A percentile compares a stretch with the other conserved stretches of the same genome.
Evolutionary conservation across 1,284 basidiomycete species (phyloP).

Genomic region (Cryptococcus depauperatus): DNA sequence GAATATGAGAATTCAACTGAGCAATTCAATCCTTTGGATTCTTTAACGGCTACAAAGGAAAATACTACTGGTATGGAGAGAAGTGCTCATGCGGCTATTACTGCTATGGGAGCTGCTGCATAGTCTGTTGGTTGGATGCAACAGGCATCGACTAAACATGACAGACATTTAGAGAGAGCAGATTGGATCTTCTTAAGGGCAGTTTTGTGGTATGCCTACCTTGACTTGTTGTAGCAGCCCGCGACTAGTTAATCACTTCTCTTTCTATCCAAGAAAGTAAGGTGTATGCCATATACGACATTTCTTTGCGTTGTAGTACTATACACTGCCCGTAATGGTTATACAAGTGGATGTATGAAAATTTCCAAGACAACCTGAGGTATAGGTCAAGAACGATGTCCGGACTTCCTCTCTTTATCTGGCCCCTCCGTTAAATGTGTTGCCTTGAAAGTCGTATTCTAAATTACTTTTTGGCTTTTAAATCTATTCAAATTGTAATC

Average conservation of each 20-base stretch:
- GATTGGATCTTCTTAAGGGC: too few relatives aligned
- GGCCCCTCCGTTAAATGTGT: not conserved
- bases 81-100: slow-evolving; percentile 34
- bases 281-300: too few relatives aligned
- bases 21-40: slow-evolving; percentile 77
- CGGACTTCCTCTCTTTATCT: not conserved
- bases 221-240: too few relatives aligned
- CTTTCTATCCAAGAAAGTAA: too few relatives aligned
- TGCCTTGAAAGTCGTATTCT: not conserved
- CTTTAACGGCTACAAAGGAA: slow-evolving; percentile 32
- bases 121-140: slow-evolving; percentile 8
- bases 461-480: too few relatives aligned
- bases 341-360: too few relatives aligned
- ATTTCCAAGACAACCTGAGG: too few relatives aligned
- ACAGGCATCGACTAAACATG: not conserved
- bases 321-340: too few relatives aligned
- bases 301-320: too few relatives aligned
- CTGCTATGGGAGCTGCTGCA: slow-evolving; percentile 21
- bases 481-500: too few relatives aligned
- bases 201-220: too few relatives aligned
- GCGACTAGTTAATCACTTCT: too few relatives aligned
- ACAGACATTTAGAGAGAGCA: not conserved
- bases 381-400: not conserved
- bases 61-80: slow-evolving; percentile 45
- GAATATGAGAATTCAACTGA: slow-evolving; percentile 81